These are phyloP conservation scores for Clarireedia paspali DNA, from an alignment of 2,329 filamentous ascomycete species.

Conservation along the genomic window DNA sequence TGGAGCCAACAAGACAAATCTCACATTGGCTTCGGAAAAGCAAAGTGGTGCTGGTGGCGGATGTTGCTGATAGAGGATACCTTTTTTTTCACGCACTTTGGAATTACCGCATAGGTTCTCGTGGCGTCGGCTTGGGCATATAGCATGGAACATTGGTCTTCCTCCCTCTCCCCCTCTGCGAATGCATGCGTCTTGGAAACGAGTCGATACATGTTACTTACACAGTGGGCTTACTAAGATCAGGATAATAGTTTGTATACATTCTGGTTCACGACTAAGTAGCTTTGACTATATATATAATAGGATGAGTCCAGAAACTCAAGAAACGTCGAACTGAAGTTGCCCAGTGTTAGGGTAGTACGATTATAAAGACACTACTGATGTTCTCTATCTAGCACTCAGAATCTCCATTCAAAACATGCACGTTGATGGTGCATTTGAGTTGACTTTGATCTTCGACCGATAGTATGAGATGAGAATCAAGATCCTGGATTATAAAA, in stretches of 20 bases:
- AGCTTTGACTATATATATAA: constrained; percentile 1
- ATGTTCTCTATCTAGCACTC: neutral
- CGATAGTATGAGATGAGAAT: neutral
- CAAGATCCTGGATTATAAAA: neutral
- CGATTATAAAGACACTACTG: neutral
- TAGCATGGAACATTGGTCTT: no score
- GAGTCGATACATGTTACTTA: no score
- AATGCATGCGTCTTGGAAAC: no score
- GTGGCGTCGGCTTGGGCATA: neutral
- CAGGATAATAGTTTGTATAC: neutral
- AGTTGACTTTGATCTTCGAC: neutral
- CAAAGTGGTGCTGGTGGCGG: constrained; percentile 20
- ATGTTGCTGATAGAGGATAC: constrained; percentile 17
- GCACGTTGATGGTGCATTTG: neutral
- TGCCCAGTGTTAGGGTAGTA: constrained; percentile 2
- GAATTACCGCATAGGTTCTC: no score
- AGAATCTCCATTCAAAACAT: neutral
- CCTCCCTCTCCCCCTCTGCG: no score
- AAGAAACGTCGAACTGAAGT: neutral
- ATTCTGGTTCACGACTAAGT: constrained; percentile 1
- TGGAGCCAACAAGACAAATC: constrained; percentile 32
- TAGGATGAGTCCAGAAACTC: neutral
- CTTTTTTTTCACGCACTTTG: no score
- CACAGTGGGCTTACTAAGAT: neutral
- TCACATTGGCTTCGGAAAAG: constrained; percentile 34